Evolutionary conservation across 2,329 filamentous ascomycete genomes (phyloP), one percentile per base, ranked within the genome.

Genomic region (Monosporascus sp.): DNA sequence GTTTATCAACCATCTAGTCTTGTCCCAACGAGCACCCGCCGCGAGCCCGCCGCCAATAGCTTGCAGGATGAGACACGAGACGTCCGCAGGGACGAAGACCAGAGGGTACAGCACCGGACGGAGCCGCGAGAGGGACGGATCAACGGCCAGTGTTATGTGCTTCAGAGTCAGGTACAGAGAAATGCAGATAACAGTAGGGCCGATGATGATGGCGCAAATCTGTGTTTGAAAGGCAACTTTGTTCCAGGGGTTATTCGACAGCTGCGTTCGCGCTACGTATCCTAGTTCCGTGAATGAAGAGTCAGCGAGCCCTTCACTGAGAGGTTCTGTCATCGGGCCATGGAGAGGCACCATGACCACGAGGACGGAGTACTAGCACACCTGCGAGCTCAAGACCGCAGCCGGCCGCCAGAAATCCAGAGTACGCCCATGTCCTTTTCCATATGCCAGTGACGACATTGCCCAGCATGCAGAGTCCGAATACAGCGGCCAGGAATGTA

Each of bases 91-190:
- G n/a, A 83, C 76, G 69, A 83, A 84, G 68, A 83, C 68, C 61
- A 75, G 72, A 4, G 81, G 80, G 65, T 81, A 83, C 59, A 73
- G 72, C n/a, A 65, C 68, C 18, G 80, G 75, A 3, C 70, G 71
- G 52, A 83, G 61, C 57, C 77, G 75, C n/a, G 79, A 82, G 50
- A 80, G 70, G 38, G 59, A 44, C 8, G 79, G 74, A 66, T 71
- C 73, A 55, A 82, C 70, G 47, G 73, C 67, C 37, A 80, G 68
- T 53, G 77, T 74, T 58, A 81, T 67, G 71, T 84, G 82, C 66
- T 84, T 83, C 54, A 86, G 77, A 3, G 80, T 84, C 25, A 87
- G 76, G 70, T 86, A 87, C 66, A 86, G 79, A 62, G 75, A 77
- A 58, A 82, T 80, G 68, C 81, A 83, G 67, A 85, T 72, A 54